Evolutionary conservation across 2,329 filamentous ascomycete species (phyloP), one percentile per base, ranked within the genome.

Genomic region (Plectosphaerella plurivora): DNA sequence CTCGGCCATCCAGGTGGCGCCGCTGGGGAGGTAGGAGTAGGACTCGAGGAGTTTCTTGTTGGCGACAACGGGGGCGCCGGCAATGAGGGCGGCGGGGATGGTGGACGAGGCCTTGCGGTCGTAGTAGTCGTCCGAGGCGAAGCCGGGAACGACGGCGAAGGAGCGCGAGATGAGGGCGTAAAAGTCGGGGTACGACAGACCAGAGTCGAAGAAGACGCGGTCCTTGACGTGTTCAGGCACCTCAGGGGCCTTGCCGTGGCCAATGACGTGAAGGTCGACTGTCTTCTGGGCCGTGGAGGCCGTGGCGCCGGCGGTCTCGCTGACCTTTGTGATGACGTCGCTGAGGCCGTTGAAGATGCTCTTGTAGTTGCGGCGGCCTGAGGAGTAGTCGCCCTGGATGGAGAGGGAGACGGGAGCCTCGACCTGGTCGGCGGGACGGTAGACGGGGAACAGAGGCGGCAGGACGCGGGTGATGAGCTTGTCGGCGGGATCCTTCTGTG

Each of bases 71-170:
- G 62, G 62, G 9, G 58, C 60, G 20, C 62, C 62, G 14, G 62
- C 62, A 35, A 64, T 64, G 36, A 64, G 28, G 3, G 62, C 55
- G 11, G 62, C 62, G 33, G 62, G 62, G 12, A 64, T 57, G 7
- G 61, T 62, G 11, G 62, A 64, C 10, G 62, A 64, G 10, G 62
- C 62, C 55, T 64, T 64, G 49, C 61, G 62, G 47, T 64, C 62
- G 28, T 56, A 57, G 53, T 64, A 64, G 24, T 55, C 53, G 2
- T 63, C 56, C 5, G 59, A 57, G n/a, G 62, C 62, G 50, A 64
- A 64, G 9, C 55, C 60, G 8, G 62, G 62, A 9, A 64, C 53
- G 14, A 63, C 33, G 16, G 59, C 50, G 50, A 60, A 61, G 18
- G 60, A 54, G 25, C 49, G 55, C 25, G 59, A 59, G 37, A 60